phyloP scores from a whole-genome alignment of 805 yeast species.

The Starmera amethionina region DNA sequence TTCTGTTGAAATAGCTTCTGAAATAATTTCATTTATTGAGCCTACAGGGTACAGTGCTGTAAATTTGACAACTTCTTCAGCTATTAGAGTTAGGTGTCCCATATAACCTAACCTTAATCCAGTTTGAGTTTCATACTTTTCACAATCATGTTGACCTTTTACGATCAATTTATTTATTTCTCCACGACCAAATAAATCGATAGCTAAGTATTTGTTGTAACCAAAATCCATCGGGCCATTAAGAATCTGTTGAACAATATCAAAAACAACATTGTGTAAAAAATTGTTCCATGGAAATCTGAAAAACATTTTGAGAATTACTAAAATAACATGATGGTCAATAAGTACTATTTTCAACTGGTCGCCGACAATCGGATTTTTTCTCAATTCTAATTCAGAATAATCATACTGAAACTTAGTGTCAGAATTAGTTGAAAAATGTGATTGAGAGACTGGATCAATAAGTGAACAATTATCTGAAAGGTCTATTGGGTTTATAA shows the following conservation, averaged over 20 bases:
- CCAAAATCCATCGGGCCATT: constrained; percentile 83
- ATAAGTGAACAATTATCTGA: constrained; percentile 4
- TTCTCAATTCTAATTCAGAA: constrained; percentile 34
- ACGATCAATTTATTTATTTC: constrained; percentile 48
- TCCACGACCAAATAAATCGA: constrained; percentile 61
- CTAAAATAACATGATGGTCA: constrained; percentile 60
- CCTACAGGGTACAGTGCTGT: constrained; percentile 21
- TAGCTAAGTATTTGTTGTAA: constrained; percentile 67
- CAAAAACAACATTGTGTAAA: constrained; percentile 94
- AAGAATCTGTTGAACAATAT: constrained; percentile 87
- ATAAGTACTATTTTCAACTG: constrained; percentile 70
- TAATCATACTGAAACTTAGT: constrained; percentile 26
- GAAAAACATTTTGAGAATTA: constrained; percentile 68
- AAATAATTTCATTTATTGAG: constrained; percentile 21
- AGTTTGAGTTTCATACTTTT: constrained; percentile 45
- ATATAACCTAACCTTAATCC: constrained; percentile 81
- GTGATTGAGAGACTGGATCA: constrained; percentile 17
- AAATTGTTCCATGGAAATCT: constrained; percentile 95
- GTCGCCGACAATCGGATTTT: constrained; percentile 76
- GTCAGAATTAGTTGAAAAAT: constrained; percentile 8
- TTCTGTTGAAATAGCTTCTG: constrained; percentile 27
- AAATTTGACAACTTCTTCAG: constrained; percentile 94
- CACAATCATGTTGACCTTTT: constrained; percentile 51
- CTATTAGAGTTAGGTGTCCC: constrained; percentile 92
- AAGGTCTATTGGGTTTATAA: neutral